A percentile compares a stretch with the other conserved stretches of the same genome.
Evolutionary conservation across 306 rosid genomes (phyloP).

Genomic region (Alnus rubra): DNA sequence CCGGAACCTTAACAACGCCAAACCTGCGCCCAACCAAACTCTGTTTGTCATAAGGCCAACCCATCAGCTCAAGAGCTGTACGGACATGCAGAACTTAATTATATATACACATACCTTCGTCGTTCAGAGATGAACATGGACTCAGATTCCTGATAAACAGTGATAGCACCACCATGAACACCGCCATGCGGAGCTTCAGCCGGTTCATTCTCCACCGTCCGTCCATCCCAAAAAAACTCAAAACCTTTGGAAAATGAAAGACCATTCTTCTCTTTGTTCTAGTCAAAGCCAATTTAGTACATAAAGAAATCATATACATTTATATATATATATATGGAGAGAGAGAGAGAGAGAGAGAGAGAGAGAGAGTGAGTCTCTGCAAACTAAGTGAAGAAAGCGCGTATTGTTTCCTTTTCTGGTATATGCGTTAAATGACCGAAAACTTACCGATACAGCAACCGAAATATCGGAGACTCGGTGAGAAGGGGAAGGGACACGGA

Average conservation of each 20-base stretch:
- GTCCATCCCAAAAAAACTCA: conserved; percentile 34
- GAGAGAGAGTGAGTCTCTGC: neutral
- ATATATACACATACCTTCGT: conserved; percentile 37
- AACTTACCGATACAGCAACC: conserved; percentile 3
- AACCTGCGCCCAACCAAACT: conserved; percentile 52
- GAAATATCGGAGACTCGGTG: conserved; percentile 16
- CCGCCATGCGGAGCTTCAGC: conserved; percentile 31
- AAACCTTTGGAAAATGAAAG: neutral
- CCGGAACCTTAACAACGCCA: conserved; percentile 53
- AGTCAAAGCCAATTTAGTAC: neutral
- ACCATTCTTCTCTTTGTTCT: neutral
- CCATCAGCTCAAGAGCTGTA: conserved; percentile 6
- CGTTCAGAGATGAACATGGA: conserved; percentile 43
- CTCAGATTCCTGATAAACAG: conserved; percentile 27
- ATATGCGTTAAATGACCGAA: neutral
- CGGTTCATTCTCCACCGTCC: conserved; percentile 41
- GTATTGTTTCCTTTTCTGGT: conserved; percentile 18
- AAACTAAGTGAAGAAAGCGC: conserved; percentile 40
- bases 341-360: conserved; percentile 1
- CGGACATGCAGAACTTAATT: conserved; percentile 1
- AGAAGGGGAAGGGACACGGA: neutral
- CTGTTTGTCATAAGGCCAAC: neutral
- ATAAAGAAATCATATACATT: neutral
- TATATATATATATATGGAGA: neutral
- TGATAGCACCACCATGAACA: conserved; percentile 23